phyloP scores from a whole-genome alignment of 129 eudicot genomes.

The Tagetes patula region DNA sequence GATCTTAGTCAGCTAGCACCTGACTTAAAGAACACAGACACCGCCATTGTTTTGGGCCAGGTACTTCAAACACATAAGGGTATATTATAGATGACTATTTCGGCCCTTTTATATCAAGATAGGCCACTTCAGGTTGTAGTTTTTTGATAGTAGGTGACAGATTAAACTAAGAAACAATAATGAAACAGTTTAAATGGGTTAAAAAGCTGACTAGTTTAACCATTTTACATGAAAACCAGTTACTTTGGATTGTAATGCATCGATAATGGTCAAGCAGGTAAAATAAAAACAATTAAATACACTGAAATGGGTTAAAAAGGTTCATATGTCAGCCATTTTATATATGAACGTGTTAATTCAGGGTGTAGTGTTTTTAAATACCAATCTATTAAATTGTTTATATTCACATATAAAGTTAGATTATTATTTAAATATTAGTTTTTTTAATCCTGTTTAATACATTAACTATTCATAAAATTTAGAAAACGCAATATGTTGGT shows the following conservation, averaged over 20 bases:
- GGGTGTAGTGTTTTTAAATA: neutral
- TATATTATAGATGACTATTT: neutral
- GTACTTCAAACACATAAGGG: slow-evolving; percentile 36
- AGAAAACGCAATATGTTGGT: neutral
- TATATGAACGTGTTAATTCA: neutral
- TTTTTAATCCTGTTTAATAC: neutral
- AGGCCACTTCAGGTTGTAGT: neutral
- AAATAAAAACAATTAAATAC: neutral
- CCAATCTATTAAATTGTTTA: neutral
- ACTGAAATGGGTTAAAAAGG: neutral
- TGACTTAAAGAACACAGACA: slow-evolving; percentile 74
- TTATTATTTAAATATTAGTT: neutral
- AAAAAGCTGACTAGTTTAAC: neutral
- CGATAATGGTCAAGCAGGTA: neutral
- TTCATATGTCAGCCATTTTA: neutral
- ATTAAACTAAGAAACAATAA: neutral
- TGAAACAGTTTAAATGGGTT: neutral
- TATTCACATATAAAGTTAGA: neutral
- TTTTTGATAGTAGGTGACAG: neutral
- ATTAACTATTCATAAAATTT: neutral
- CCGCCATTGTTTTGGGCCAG: slow-evolving; percentile 98
- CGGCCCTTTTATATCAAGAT: neutral
- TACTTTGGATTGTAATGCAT: neutral
- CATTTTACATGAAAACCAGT: neutral
- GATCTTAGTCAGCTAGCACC: slow-evolving; percentile 68